phyloP scores from a whole-genome alignment of 495 filamentous ascomycete species.

The Astrothelium subdiscretum region DNA sequence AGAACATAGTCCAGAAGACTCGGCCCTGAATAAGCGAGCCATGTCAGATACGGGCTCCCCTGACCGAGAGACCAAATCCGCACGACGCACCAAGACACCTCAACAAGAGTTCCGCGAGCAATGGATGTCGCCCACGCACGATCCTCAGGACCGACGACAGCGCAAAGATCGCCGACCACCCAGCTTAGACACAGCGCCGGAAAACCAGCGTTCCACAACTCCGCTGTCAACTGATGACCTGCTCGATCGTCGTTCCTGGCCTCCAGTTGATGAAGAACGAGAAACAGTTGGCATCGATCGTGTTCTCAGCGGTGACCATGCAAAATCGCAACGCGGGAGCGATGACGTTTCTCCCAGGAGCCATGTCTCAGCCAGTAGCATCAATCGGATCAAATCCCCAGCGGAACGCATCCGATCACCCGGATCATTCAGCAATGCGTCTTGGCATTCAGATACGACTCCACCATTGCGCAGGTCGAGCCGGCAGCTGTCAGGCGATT shows the following conservation, averaged over 20 bases:
- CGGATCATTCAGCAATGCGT: background rate
- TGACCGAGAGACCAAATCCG: constrained; percentile 19
- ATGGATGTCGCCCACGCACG: background rate
- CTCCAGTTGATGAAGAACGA: constrained; percentile 37
- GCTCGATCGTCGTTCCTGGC: constrained; percentile 39
- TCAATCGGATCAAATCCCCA: background rate
- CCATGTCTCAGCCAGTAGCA: background rate
- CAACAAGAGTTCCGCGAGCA: constrained; percentile 6
- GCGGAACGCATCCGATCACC: background rate
- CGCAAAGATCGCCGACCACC: too few species aligned
- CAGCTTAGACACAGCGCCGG: background rate
- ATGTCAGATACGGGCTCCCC: background rate
- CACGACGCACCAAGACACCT: background rate
- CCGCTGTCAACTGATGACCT: constrained; percentile 42
- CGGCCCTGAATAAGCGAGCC: background rate
- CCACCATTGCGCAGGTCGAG: constrained; percentile 6
- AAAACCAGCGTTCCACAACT: background rate
- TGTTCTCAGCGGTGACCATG: constrained; percentile 19
- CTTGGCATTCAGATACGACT: background rate
- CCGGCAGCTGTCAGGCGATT: constrained; percentile 55
- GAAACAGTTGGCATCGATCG: constrained; percentile 26
- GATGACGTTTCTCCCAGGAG: background rate
- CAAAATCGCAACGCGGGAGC: constrained; percentile 8
- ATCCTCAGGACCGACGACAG: background rate
- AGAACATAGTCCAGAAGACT: constrained; percentile 1